Conservation (phyloP, 2,329 filamentous ascomycete genomes). For the Ascochyta rabiei region DNA sequence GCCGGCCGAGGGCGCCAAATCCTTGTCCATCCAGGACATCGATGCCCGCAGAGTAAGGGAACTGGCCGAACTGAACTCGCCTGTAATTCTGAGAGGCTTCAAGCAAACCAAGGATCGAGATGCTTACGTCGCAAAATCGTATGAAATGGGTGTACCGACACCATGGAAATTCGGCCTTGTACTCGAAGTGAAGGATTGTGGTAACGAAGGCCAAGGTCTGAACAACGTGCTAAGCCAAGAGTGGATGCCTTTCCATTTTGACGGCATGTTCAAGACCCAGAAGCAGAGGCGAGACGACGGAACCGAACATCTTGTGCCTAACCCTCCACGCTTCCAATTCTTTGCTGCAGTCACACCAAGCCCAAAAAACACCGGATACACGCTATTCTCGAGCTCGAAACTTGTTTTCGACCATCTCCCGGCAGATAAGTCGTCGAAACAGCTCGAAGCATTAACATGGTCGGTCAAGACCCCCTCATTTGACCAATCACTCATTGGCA, state of each 20-base stretch:
- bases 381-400: conserved; percentile 60
- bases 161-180: conserved; percentile 65
- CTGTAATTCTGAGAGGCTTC: conserved; percentile 61
- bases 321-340: conserved; percentile 54
- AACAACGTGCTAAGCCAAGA: conserved; percentile 60
- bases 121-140: conserved; percentile 54
- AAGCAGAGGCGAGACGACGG: conserved; percentile 46
- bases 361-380: conserved; percentile 60
- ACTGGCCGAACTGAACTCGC: conserved; percentile 59
- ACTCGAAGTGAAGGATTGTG: conserved; percentile 66
- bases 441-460: conserved; percentile 54
- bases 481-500: conserved; percentile 50
- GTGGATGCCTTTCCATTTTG: conserved; percentile 65
- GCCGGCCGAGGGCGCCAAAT: conserved; percentile 10
- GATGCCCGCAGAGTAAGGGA: conserved; percentile 54
- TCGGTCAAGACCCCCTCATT: conserved; percentile 58
- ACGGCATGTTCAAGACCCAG: conserved; percentile 62
- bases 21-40: conserved; percentile 50
- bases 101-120: conserved; percentile 55
- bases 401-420: conserved; percentile 58
- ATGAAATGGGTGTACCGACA: conserved; percentile 56
- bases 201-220: conserved; percentile 52
- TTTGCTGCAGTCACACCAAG: conserved; percentile 57
- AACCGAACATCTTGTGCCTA: conserved; percentile 24
- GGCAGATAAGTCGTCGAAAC: conserved; percentile 40